Evolutionary conservation across 495 filamentous ascomycete species (phyloP).

Genomic region (Cairneyella variabilis): DNA sequence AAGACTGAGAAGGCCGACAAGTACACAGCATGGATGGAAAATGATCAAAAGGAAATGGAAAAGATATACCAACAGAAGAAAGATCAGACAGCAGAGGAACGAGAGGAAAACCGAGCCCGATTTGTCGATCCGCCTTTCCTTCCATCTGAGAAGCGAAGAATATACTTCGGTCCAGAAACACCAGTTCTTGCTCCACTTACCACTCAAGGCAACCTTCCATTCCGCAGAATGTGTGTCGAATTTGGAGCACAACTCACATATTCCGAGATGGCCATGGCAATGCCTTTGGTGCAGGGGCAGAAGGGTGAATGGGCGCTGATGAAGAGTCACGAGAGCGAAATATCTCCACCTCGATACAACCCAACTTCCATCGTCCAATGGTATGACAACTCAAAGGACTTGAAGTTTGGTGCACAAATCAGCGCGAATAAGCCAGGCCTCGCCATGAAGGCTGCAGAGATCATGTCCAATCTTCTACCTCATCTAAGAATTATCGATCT

Average conservation of each 20-base stretch:
- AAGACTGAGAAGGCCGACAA: slow-evolving; percentile 65
- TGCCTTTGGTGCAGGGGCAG: slow-evolving; percentile 85
- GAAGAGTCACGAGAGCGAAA: slow-evolving; percentile 82
- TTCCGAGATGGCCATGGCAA: slow-evolving; percentile 95
- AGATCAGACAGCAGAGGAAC: slow-evolving; percentile 35
- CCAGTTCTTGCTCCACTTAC: slow-evolving; percentile 82
- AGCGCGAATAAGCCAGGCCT: slow-evolving; percentile 85
- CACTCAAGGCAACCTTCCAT: slow-evolving; percentile 96
- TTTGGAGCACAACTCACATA: slow-evolving; percentile 92
- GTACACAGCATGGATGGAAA: slow-evolving; percentile 72
- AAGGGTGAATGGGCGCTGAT: slow-evolving; percentile 93
- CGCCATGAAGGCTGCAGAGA: slow-evolving; percentile 81
- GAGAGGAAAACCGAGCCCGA: slow-evolving; percentile 68
- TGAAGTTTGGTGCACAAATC: slow-evolving; percentile 89
- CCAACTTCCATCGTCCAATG: slow-evolving; percentile 51
- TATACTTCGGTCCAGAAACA: slow-evolving; percentile 93
- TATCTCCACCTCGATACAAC: slow-evolving; percentile 55
- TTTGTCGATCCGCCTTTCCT: slow-evolving; percentile 81
- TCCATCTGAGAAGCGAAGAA: slow-evolving; percentile 84
- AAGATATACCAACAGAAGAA: slow-evolving; percentile 45
- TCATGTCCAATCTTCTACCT: slow-evolving; percentile 69
- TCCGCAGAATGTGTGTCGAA: slow-evolving; percentile 85
- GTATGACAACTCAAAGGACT: slow-evolving; percentile 78
- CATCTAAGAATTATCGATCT: slow-evolving; percentile 84
- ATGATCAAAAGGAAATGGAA: slow-evolving; percentile 51